Conservation (phyloP, 495 filamentous ascomycete genomes). For the Aspergillus homomorphus region DNA sequence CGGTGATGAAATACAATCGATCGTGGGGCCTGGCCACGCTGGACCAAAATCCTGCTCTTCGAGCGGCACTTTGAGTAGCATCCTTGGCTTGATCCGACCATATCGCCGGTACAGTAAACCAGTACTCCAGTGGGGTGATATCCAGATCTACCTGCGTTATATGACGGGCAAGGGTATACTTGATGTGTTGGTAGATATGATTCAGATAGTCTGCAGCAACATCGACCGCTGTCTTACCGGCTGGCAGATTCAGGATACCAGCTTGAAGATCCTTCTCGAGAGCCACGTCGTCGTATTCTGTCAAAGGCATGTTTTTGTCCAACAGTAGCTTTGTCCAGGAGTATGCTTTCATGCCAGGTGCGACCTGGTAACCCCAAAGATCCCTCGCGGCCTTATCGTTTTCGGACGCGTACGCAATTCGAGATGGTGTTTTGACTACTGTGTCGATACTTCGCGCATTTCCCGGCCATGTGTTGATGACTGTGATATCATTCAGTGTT, state of each 20-base stretch:
- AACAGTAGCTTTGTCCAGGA: conserved; percentile 27
- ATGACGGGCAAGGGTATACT: conserved; percentile 21
- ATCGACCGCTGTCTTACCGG: conserved; percentile 25
- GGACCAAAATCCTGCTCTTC: conserved; percentile 46
- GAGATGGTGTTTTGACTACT: conserved; percentile 8
- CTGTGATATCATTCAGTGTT: conserved; percentile 1
- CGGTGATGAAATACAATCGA: conserved; percentile 49
- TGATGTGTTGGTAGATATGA: conserved; percentile 41
- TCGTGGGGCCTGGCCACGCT: conserved; percentile 14
- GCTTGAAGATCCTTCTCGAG: conserved; percentile 5
- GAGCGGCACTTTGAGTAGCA: conserved; percentile 32
- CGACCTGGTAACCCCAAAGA: conserved; percentile 12
- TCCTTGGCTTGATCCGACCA: conserved; percentile 21
- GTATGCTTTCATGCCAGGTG: conserved; percentile 15
- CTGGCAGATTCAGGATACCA: conserved; percentile 14
- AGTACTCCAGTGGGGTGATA: conserved; percentile 16
- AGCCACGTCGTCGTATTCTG: conserved; percentile 11
- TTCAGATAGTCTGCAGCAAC: conserved; percentile 42
- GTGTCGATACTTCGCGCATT: neutral
- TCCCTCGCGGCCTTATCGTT: neutral
- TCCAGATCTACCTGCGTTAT: conserved; percentile 12
- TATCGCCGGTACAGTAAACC: conserved; percentile 25
- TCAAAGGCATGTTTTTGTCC: conserved; percentile 6
- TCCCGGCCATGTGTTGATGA: conserved; percentile 10
- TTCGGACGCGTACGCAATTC: conserved; percentile 6